Evolutionary conservation across 768 basidiomycete genomes (phyloP), one percentile per base, ranked within the genome.

Genomic region (Suillus lakei): DNA sequence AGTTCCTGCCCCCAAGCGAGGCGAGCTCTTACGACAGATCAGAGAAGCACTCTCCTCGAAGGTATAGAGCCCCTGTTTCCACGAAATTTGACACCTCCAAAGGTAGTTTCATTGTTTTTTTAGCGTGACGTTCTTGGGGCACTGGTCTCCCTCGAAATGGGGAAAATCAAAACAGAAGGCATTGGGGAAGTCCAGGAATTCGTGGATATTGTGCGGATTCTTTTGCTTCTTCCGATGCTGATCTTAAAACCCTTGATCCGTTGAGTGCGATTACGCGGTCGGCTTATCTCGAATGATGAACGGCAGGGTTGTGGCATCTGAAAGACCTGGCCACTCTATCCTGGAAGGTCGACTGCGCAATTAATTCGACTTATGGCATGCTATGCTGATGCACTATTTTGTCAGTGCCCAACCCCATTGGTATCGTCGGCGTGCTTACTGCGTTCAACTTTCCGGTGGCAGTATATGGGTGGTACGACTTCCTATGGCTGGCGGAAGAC

Each of bases 381-480:
- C 39, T 63, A 53, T 55, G 26, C 64, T 60, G 23, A 70, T 38
- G 38, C 68, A 68, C 63, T 64, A 61, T 26, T 70, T 71, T 67
- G 38, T 26, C 70, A 95, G 94, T 97, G 4, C 92, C 96, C 10
- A 98, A 98, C 75, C 96, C 97, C 26, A 83, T 98, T 0, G 90
- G 90, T 12, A 81, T 88, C 3, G 82, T 91, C 10, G 88, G 83
- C 36, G 87, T 97, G 12, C 79, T 99, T 60, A 91, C 93, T 26
- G 97, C 97, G 0, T 98, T 98, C 83, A 99, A 99, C 77, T 99
- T 98, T 75, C 97, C 97, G 12, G 89, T 94, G 50, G 95, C 95
- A 39, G 94, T 96, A 51, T 95, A 93, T 76, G 94, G 94, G 68
- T 96, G 94, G 93, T 91, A 77, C 46, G 81, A 71, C 44, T 66